Conservation (phyloP, 225 moss, liverwort and hornwort species). For the Lunularia cruciata region DNA sequence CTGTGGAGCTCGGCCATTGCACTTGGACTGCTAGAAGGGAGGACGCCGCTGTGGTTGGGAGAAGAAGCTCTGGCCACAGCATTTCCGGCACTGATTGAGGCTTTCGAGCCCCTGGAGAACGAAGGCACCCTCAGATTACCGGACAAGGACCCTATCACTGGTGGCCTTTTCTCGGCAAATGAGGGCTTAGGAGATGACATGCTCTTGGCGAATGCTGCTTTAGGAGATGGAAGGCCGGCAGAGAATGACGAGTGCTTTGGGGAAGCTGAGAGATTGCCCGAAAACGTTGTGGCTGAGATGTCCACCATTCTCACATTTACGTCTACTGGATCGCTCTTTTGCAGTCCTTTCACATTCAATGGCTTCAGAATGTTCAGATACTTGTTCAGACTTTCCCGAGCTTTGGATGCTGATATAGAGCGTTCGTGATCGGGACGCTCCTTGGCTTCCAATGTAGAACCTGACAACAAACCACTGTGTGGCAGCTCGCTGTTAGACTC, state of each 20-base stretch:
- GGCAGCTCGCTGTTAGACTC: neutral
- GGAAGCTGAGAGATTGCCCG: slow-evolving; percentile 33
- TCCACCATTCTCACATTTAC: slow-evolving; percentile 19
- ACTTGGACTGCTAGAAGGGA: slow-evolving; percentile 57
- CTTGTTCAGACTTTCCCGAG: slow-evolving; percentile 67
- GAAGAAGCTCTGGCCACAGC: slow-evolving; percentile 43
- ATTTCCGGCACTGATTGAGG: slow-evolving; percentile 46
- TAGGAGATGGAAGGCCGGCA: slow-evolving; percentile 22
- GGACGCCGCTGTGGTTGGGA: slow-evolving; percentile 48
- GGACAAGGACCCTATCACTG: slow-evolving; percentile 22
- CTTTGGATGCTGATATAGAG: slow-evolving; percentile 44
- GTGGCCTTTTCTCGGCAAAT: slow-evolving; percentile 26
- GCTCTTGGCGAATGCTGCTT: slow-evolving; percentile 5
- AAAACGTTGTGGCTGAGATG: slow-evolving; percentile 29
- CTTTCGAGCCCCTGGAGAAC: slow-evolving; percentile 48
- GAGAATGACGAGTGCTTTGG: slow-evolving; percentile 18
- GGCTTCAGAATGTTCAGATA: slow-evolving; percentile 74
- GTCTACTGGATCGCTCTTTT: slow-evolving; percentile 35
- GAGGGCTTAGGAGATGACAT: slow-evolving; percentile 19
- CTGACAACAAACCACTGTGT: slow-evolving; percentile 9
- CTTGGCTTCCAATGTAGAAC: slow-evolving; percentile 33
- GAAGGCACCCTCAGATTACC: slow-evolving; percentile 46
- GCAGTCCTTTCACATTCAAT: slow-evolving; percentile 41
- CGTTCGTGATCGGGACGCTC: slow-evolving; percentile 51
- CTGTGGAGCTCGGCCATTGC: slow-evolving; percentile 84